These are phyloP conservation scores for Pharus latifolius DNA, from an alignment of 176 grass and related monocot genomes.

Conservation along the genomic window DNA sequence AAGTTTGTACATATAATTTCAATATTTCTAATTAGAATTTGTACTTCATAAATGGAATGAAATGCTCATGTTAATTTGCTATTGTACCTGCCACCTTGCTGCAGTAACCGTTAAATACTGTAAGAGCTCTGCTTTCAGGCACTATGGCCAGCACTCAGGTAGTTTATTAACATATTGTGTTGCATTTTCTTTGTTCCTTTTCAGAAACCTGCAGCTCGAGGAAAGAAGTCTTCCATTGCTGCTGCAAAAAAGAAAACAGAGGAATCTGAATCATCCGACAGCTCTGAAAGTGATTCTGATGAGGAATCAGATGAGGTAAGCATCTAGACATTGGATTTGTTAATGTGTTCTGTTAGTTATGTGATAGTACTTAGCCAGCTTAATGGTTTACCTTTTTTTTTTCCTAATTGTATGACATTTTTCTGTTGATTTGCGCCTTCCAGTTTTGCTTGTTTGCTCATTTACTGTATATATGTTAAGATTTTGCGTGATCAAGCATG, in stretches of 20 bases:
- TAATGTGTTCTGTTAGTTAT: background rate
- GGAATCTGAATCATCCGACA: conserved; percentile 9
- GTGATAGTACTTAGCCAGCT: background rate
- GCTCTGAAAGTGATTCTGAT: conserved; percentile 43
- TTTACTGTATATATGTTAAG: background rate
- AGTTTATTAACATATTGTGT: no score
- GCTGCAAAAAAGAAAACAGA: conserved; percentile 21
- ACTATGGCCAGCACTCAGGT: no score
- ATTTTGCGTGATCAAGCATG: background rate
- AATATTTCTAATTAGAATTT: no score
- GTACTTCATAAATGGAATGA: no score
- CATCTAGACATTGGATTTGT: background rate
- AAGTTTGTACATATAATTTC: no score
- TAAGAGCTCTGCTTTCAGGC: no score
- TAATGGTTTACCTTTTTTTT: background rate
- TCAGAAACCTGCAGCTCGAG: conserved; percentile 29
- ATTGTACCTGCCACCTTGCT: no score
- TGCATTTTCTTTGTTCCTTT: background rate
- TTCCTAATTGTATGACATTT: background rate
- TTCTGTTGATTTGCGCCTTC: no score
- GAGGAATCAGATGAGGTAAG: conserved; percentile 37
- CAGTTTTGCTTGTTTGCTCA: background rate
- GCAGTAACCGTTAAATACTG: no score
- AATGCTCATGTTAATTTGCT: no score
- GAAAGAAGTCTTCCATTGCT: conserved; percentile 28